Evolutionary conservation across 345 rosid species (phyloP), one percentile per base, ranked within the genome.

Genomic region (Corchorus olitorius): DNA sequence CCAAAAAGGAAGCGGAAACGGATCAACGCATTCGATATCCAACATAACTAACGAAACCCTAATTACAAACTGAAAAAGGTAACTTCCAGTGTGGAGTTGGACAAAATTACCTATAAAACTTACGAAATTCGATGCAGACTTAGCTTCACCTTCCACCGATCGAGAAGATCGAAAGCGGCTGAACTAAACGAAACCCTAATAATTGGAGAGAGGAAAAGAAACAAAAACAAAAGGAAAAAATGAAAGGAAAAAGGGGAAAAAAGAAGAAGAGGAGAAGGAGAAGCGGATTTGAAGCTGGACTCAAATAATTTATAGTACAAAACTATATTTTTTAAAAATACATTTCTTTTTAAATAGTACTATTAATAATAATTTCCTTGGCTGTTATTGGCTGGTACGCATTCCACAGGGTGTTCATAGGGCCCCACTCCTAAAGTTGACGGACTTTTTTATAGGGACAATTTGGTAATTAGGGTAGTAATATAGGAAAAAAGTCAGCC

Each of bases 171-270:
- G 54, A 80, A 81, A 76, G 73, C 81, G 79, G 79, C 76, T 67
- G 19, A 69, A 8, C 33, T 61, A 76, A 77, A 54, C 56, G 77
- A 81, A 81, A 85, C 90, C 85, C 85, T 82, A 79, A 59, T 46
- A 75, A 58, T 65, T 70, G 73, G 63, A 75, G 50, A 50, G 41
- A 19, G 46, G 17, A 73, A 77, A 4, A 55, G 73, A 64, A 39
- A 39, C 27, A 27, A 27, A 27, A 27, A 27, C 27, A 74, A 45
- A 43, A 48, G 17, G 50, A 65, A 70, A 8, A 60, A 50, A 58
- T 60, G 53, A 48, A 56, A n/a, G 22, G 78, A 70, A 75, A 73
- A 81, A 83, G 81, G 72, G 75, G 65, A 68, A 65, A 70, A 53
- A 50, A 61, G 35, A 52, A 50, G 65, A 41, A 8, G 59, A 73